Evolutionary conservation across 371 early-diverging fungal species (phyloP), one percentile per base, ranked within the genome.

Genomic region (Basidiobolus meristosporus): DNA sequence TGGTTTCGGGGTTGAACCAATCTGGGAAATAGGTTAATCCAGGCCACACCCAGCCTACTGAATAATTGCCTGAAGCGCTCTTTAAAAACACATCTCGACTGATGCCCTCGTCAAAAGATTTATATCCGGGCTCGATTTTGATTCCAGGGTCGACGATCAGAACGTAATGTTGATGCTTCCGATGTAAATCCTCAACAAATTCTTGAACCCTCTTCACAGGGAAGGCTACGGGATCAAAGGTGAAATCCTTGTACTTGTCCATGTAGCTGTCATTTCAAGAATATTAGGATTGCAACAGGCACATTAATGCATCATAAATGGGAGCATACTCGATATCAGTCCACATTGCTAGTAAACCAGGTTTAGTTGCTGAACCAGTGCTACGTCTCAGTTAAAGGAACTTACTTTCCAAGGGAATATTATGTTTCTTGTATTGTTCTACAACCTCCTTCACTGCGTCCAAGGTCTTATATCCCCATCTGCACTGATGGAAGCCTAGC

Each of bases 281-380:
- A n/a, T n/a, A n/a, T n/a, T n/a, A n/a, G n/a, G n/a, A n/a, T n/a
- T n/a, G n/a, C n/a, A n/a, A n/a, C n/a, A n/a, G n/a, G n/a, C n/a
- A n/a, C n/a, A n/a, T n/a, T n/a, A n/a, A n/a, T n/a, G n/a, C n/a
- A n/a, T n/a, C n/a, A n/a, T n/a, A n/a, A n/a, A n/a, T n/a, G n/a
- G n/a, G n/a, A n/a, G n/a, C n/a, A n/a, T 72, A 63, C 41, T 65
- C 84, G 40, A 82, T 76, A 51, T 82, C 82, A 22, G 68, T 57
- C 82, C 82, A 82, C 17, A 73, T 57, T 17, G 64, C 65, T n/a
- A n/a, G n/a, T n/a, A n/a, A n/a, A n/a, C n/a, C n/a, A n/a, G n/a
- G n/a, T n/a, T n/a, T n/a, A n/a, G n/a, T n/a, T n/a, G n/a, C n/a
- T n/a, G n/a, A n/a, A n/a, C n/a, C n/a, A n/a, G n/a, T n/a, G n/a